Percentiles rank a stretch among this genome's conserved stretches.
Evolutionary conservation across 2,329 filamentous ascomycete genomes (phyloP).

Genomic region (Dactylellina cionopaga): DNA sequence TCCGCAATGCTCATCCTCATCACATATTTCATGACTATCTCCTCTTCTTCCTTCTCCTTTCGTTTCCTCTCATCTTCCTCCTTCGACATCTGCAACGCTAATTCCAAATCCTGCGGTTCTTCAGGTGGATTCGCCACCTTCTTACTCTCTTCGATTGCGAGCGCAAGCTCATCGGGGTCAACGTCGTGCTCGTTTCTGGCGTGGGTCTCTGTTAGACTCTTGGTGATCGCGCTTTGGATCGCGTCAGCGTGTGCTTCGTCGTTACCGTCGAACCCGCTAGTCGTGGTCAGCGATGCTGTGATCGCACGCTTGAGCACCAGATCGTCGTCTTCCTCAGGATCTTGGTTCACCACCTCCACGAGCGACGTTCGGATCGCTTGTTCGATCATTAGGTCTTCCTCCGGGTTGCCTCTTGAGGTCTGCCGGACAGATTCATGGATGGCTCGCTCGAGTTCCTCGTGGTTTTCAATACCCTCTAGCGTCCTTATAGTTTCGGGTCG

Average conservation of each 20-base stretch:
- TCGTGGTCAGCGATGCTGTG: constrained; percentile 54
- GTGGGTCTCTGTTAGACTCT: constrained; percentile 3
- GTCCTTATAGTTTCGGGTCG: no score
- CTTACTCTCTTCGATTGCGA: constrained; percentile 62
- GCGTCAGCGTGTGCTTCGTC: constrained; percentile 63
- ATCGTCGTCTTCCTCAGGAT: constrained; percentile 57
- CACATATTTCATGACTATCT: constrained; percentile 78
- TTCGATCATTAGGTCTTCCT: constrained; percentile 77
- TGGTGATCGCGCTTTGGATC: constrained; percentile 60
- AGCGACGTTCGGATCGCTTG: constrained; percentile 78
- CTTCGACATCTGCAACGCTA: constrained; percentile 55
- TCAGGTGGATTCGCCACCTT: constrained; percentile 52
- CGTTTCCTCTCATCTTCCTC: constrained; percentile 61
- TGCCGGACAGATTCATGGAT: constrained; percentile 75
- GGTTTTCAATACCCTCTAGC: constrained; percentile 36
- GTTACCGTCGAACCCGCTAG: constrained; percentile 58
- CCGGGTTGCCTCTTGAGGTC: constrained; percentile 74
- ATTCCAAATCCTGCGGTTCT: constrained; percentile 37
- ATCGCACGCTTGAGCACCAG: constrained; percentile 58
- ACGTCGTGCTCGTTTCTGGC: constrained; percentile 55
- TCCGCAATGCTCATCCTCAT: constrained; percentile 80
- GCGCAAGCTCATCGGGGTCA: constrained; percentile 60
- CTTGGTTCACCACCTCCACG: constrained; percentile 63
- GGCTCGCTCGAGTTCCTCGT: constrained; percentile 74
- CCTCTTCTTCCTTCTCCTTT: constrained; percentile 70